Evolutionary conservation across 345 rosid species (phyloP).

Genomic region (Gossypium ekmanianum): DNA sequence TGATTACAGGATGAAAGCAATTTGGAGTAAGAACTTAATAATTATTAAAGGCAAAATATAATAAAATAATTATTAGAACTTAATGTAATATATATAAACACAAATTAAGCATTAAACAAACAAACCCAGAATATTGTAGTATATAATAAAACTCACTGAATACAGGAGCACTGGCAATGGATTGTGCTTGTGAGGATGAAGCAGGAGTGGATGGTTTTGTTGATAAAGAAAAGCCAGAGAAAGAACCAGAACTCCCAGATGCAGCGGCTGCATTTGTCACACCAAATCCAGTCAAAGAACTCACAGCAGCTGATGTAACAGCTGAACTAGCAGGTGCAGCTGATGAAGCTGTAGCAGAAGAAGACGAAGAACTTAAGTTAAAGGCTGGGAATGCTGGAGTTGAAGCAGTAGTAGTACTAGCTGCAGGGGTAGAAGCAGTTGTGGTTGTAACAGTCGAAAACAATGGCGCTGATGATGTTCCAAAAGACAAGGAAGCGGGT

Average conservation of each 20-base stretch:
- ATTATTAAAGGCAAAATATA: not conserved
- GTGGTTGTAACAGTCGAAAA: slow-evolving; percentile 63
- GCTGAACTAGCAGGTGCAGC: slow-evolving; percentile 32
- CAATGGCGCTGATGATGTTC: slow-evolving; percentile 31
- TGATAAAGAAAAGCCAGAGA: slow-evolving; percentile 64
- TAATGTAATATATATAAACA: no score
- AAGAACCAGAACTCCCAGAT: slow-evolving; percentile 45
- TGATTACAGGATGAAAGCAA: slow-evolving; percentile 8
- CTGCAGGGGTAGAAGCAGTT: slow-evolving; percentile 32
- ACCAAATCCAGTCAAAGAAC: slow-evolving; percentile 54
- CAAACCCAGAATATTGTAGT: not conserved
- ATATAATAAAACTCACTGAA: slow-evolving; percentile 49
- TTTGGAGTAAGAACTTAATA: not conserved
- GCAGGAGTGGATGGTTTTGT: slow-evolving; percentile 37
- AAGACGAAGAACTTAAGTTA: slow-evolving; percentile 29
- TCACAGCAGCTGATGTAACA: slow-evolving; percentile 30
- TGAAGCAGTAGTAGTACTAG: slow-evolving; percentile 35
- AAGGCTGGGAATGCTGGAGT: slow-evolving; percentile 45
- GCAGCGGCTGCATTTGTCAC: slow-evolving; percentile 42
- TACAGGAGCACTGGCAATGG: slow-evolving; percentile 35
- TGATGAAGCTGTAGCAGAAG: slow-evolving; percentile 26
- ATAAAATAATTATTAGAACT: no score
- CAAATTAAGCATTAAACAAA: not conserved
- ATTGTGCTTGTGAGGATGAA: slow-evolving; percentile 52
- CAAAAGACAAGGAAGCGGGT: slow-evolving; percentile 32